Percentiles rank a stretch among this genome's conserved stretches.
These are phyloP conservation scores for Otatea glauca DNA, from an alignment of 176 grass and related monocot species.

Conservation along the genomic window DNA sequence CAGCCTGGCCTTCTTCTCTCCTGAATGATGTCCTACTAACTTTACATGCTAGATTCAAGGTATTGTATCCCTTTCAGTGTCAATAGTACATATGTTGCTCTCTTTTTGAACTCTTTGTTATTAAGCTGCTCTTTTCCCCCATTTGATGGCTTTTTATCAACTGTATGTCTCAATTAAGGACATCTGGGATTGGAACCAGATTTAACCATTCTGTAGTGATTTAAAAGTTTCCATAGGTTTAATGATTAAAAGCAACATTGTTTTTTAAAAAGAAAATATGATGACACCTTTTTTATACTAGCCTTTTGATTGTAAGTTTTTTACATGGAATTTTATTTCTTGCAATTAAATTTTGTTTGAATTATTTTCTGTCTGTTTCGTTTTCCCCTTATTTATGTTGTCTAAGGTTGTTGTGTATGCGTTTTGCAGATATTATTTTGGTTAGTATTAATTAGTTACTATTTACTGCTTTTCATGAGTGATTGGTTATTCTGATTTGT, in stretches of 20 bases:
- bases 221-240: slow-evolving; percentile 7
- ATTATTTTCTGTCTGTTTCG: slow-evolving; percentile 8
- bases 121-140: neutral
- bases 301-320: slow-evolving; percentile 9
- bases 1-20: slow-evolving; percentile 93
- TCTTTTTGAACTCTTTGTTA: neutral
- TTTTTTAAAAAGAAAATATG: neutral
- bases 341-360: slow-evolving; percentile 15
- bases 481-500: slow-evolving; percentile 37
- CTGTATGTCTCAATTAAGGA: neutral
- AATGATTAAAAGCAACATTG: slow-evolving; percentile 22
- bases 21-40: slow-evolving; percentile 98
- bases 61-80: slow-evolving; percentile 43
- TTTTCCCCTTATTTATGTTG: slow-evolving; percentile 1
- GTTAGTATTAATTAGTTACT: neutral
- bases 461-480: slow-evolving; percentile 29
- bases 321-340: neutral
- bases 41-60: slow-evolving; percentile 98
- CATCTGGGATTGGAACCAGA: slow-evolving; percentile 27
- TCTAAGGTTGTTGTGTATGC: neutral
- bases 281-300: neutral
- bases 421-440: slow-evolving; percentile 35
- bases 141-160: slow-evolving; percentile 43
- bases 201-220: slow-evolving; percentile 18
- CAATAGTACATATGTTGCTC: slow-evolving; percentile 20